Percentiles rank a stretch among this genome's conserved stretches.
These are phyloP conservation scores for Clavispora santaluciae DNA, from an alignment of 805 yeast species.

Conservation along the genomic window DNA sequence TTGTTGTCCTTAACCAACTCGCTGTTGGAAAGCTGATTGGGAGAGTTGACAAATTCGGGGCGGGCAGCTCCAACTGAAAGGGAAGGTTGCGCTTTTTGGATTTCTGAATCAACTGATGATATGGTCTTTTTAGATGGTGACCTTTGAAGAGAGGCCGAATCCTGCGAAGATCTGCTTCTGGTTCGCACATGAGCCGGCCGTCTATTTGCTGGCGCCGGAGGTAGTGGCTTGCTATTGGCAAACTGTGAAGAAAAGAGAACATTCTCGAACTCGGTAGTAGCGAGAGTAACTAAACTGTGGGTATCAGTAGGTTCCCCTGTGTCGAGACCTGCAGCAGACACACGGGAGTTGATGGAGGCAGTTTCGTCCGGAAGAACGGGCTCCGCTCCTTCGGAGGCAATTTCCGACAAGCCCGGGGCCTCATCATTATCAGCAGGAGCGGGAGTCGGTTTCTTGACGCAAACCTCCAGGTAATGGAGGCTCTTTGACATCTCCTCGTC, in stretches of 20 bases:
- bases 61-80: not conserved
- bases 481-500: slow-evolving; percentile 31
- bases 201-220: slow-evolving; percentile 4
- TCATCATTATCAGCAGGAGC: not conserved
- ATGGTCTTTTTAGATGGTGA: no score
- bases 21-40: slow-evolving; percentile 11
- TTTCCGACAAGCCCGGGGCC: no score
- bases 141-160: no score
- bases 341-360: not conserved
- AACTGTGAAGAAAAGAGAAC: slow-evolving; percentile 35
- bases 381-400: no score
- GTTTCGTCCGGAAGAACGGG: no score
- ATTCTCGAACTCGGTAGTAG: slow-evolving; percentile 37
- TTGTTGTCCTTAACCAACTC: slow-evolving; percentile 35
- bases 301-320: no score
- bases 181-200: not conserved
- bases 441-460: slow-evolving; percentile 3
- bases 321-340: no score
- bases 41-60: not conserved
- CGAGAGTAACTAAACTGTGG: slow-evolving; percentile 28
- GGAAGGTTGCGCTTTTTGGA: no score
- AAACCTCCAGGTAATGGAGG: slow-evolving; percentile 10
- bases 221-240: slow-evolving; percentile 14
- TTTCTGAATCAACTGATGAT: no score
- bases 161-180: no score